Conservation (phyloP, 1,284 basidiomycete genomes). For the Ceratobasidium sp. region DNA sequence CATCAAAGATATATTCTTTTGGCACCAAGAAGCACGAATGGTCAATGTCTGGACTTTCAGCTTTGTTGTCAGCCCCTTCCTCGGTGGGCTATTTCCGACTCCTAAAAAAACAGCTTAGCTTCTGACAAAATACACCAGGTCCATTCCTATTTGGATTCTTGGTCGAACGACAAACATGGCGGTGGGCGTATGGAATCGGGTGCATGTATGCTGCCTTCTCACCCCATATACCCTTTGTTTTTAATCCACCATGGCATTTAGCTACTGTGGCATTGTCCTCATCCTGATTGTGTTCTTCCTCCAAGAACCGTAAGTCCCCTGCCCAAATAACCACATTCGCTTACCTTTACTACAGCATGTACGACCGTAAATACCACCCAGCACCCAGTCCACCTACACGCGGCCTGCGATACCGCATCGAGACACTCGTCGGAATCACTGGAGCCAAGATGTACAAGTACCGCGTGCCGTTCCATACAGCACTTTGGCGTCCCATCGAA, state of each 20-base stretch:
- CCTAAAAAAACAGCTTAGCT: neutral
- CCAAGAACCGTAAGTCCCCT: constrained; percentile 68
- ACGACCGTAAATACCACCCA: constrained; percentile 69
- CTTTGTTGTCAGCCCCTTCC: constrained; percentile 70
- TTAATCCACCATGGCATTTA: neutral
- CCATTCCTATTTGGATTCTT: constrained; percentile 78
- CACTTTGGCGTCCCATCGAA: constrained; percentile 59
- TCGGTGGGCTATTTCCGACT: constrained; percentile 50
- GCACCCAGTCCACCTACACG: constrained; percentile 60
- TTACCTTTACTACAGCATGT: constrained; percentile 61
- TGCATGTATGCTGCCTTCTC: constrained; percentile 63
- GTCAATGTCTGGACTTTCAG: constrained; percentile 79
- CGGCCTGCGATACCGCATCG: constrained; percentile 66
- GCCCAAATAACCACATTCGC: neutral
- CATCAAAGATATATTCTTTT: constrained; percentile 76
- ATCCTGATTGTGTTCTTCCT: constrained; percentile 66
- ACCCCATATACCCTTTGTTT: neutral
- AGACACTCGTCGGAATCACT: constrained; percentile 73
- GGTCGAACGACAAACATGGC: constrained; percentile 62
- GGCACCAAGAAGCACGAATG: constrained; percentile 79
- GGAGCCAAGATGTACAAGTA: constrained; percentile 71
- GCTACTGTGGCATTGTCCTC: constrained; percentile 60
- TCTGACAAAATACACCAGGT: constrained; percentile 52
- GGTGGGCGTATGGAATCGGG: constrained; percentile 78
- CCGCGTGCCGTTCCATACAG: constrained; percentile 53